Conservation (phyloP, 2,329 filamentous ascomycete species). For the Trichoderma pleuroti region DNA sequence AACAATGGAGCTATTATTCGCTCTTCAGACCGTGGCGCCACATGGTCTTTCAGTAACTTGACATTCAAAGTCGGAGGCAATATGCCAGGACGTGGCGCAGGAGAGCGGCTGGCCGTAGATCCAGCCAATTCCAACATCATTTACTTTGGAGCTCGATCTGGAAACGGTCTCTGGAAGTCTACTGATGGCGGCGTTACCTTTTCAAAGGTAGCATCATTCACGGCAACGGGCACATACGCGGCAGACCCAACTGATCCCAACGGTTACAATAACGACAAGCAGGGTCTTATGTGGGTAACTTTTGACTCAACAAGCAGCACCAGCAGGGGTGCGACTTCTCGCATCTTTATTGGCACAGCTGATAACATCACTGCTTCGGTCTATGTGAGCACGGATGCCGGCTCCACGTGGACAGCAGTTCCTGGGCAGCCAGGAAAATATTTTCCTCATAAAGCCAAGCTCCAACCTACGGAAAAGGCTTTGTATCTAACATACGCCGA, state of each 20-base stretch:
- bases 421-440: slow-evolving; percentile 6
- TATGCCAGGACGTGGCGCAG: slow-evolving; percentile 3
- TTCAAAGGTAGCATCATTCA: slow-evolving; percentile 9
- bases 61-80: slow-evolving; percentile 12
- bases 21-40: slow-evolving; percentile 9
- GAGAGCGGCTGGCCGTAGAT: slow-evolving; percentile 4
- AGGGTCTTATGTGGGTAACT: slow-evolving; percentile 5
- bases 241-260: slow-evolving; percentile 4
- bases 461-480: slow-evolving; percentile 2
- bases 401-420: slow-evolving; percentile 8
- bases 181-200: slow-evolving; percentile 10
- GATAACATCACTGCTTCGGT: slow-evolving; percentile 13
- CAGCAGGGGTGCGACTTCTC: background rate
- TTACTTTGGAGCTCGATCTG: slow-evolving; percentile 9
- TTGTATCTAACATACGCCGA: slow-evolving; percentile 7
- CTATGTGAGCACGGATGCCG: slow-evolving; percentile 12
- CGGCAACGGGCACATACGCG: background rate
- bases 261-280: slow-evolving; percentile 8
- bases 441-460: slow-evolving; percentile 13
- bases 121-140: slow-evolving; percentile 11
- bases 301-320: slow-evolving; percentile 9
- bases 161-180: slow-evolving; percentile 13
- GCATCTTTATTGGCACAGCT: slow-evolving; percentile 11
- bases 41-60: slow-evolving; percentile 4
- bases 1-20: slow-evolving; percentile 11